Evolutionary conservation across 2,329 filamentous ascomycete genomes (phyloP).

Genomic region (Talaromyces sp.): DNA sequence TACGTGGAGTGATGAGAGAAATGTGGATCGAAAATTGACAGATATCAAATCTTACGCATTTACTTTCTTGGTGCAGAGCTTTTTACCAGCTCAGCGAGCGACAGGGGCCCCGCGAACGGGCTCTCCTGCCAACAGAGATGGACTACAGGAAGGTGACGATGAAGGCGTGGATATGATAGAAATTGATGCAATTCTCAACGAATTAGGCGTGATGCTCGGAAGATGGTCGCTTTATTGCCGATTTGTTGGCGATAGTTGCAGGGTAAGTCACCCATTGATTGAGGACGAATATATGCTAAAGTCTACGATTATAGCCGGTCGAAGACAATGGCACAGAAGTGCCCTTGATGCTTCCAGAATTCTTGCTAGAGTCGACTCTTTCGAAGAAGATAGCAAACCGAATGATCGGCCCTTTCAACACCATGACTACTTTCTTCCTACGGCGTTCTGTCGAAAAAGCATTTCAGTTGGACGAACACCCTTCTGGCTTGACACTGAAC

Average conservation of each 20-base stretch:
- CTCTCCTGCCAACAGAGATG: slow-evolving; percentile 66
- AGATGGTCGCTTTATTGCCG: slow-evolving; percentile 89
- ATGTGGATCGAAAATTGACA: slow-evolving; percentile 78
- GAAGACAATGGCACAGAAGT: slow-evolving; percentile 54
- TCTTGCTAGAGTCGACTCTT: slow-evolving; percentile 75
- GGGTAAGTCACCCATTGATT: slow-evolving; percentile 38
- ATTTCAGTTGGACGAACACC: slow-evolving; percentile 91
- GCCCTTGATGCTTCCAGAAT: slow-evolving; percentile 58
- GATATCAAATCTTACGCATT: slow-evolving; percentile 98
- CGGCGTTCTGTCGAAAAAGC: slow-evolving; percentile 94
- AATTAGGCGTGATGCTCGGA: slow-evolving; percentile 87
- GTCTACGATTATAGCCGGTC: slow-evolving; percentile 45
- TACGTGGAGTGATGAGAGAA: slow-evolving; percentile 88
- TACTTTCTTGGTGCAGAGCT: slow-evolving; percentile 94
- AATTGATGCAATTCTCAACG: slow-evolving; percentile 79
- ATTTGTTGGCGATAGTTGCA: slow-evolving; percentile 83
- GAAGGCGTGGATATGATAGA: slow-evolving; percentile 97
- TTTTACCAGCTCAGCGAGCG: slow-evolving; percentile 68
- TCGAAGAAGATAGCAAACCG: slow-evolving; percentile 72
- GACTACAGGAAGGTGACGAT: slow-evolving; percentile 65
- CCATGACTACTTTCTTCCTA: slow-evolving; percentile 95
- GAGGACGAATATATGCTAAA: slow-evolving; percentile 9
- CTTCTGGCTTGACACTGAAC: slow-evolving; percentile 73
- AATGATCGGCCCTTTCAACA: slow-evolving; percentile 77
- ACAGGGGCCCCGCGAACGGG: slow-evolving; percentile 65